These are phyloP conservation scores for Pinus albicaulis DNA, from an alignment of 75 land plant genomes.

Conservation along the genomic window DNA sequence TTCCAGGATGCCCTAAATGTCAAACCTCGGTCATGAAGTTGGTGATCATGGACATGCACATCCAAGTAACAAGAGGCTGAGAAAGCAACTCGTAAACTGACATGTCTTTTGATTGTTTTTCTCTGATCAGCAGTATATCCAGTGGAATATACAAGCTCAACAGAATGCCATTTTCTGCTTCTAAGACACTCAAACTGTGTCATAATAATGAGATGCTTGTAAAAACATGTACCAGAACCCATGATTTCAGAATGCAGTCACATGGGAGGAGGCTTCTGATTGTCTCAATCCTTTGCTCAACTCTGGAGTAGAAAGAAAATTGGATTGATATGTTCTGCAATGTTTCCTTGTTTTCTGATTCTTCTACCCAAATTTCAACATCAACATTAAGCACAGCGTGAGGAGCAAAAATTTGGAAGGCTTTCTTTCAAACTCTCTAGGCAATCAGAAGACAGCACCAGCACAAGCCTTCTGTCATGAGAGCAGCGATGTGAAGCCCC, in stretches of 20 bases:
- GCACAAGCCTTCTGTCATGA: constrained; percentile 4
- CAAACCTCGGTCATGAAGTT: constrained; percentile 11
- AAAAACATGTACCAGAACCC: constrained; percentile 1
- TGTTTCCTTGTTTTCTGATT: constrained; percentile 5
- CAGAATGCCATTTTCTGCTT: not conserved
- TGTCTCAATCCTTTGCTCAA: constrained; percentile 4
- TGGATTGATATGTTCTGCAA: not conserved
- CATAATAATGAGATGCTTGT: not conserved
- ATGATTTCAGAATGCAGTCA: not conserved
- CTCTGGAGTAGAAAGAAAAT: not conserved
- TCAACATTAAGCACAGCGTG: not conserved
- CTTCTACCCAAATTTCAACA: constrained; percentile 5
- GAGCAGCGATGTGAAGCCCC: constrained; percentile 3
- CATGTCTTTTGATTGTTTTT: not conserved
- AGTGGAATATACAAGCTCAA: not conserved
- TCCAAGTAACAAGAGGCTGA: constrained; percentile 6
- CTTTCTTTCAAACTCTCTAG: constrained; percentile 4
- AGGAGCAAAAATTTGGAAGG: not conserved
- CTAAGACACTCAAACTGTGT: not conserved
- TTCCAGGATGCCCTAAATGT: constrained; percentile 8
- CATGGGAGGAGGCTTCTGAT: not conserved
- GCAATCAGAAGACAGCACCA: not conserved
- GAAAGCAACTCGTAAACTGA: not conserved
- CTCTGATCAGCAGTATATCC: constrained; percentile 1
- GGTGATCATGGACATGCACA: constrained; percentile 9